Evolutionary conservation across 1,284 basidiomycete genomes (phyloP), one percentile per base, ranked within the genome.

Genomic region (Dichomitus squalens): DNA sequence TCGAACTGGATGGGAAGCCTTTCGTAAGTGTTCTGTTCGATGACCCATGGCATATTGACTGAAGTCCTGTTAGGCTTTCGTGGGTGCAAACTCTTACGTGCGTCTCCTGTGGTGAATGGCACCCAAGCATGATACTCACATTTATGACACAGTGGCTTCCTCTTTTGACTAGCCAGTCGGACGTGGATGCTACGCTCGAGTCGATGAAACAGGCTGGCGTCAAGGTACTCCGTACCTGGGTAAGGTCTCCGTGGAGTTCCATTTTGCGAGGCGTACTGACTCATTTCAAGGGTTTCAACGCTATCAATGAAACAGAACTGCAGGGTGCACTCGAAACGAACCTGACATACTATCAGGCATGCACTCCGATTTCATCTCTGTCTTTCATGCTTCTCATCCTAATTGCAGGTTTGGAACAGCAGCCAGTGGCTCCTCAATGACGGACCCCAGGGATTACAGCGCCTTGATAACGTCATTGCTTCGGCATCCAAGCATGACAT

Each of bases 221-320:
- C 59, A 85, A 79, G 55, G 86, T 86, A 25, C 78, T 88, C 18
- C 79, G 87, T 35, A 78, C 84, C 5, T 90, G 88, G 87, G 87
- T 81, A 34, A 81, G 86, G 68, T 11, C 50, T 27, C 55, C 61
- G 39, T 49, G 31, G 7, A 23, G 7, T 38, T 14, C 14, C 34
- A n/a, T n/a, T 12, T 18, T 12, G 40, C 18, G 16, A 46, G 27
- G 12, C 23, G 7, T 27, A 46, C 29, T 11, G 4, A 46, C 43
- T 46, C 39, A 7, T 2, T 4, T 23, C 14, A 63, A 87, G 88
- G 63, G 74, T 70, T 56, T 76, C 75, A 63, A 77, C 80, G 70
- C 86, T 75, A 52, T 73, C 72, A 71, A 84, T 77, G 65, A 80
- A 74, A 43, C 86, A 75, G 57, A 89, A 79, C 81, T 87, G 79